A percentile compares a stretch with the other conserved stretches of the same genome.
These are phyloP conservation scores for Nannizziopsis arthrosporioides DNA, from an alignment of 2,329 filamentous ascomycete genomes.

Conservation along the genomic window DNA sequence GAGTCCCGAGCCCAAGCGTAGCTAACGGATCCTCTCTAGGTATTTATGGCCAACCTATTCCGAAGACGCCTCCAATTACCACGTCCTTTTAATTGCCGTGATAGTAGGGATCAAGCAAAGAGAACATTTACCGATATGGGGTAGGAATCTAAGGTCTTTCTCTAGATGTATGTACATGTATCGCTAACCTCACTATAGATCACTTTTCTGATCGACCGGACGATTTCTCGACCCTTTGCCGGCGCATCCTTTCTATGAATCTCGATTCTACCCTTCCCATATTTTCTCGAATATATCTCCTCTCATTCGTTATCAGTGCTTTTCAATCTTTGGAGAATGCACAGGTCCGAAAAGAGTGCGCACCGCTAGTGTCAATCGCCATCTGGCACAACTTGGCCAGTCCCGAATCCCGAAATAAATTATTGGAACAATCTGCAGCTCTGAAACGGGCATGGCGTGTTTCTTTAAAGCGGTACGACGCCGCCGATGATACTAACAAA, in stretches of 20 bases:
- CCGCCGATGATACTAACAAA: conserved; percentile 67
- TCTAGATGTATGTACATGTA: conserved; percentile 9
- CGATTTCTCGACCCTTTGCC: conserved; percentile 82
- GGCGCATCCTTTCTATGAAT: conserved; percentile 76
- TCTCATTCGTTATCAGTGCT: conserved; percentile 78
- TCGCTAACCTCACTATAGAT: conserved; percentile 39
- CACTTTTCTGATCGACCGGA: conserved; percentile 64
- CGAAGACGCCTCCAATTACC: conserved; percentile 79
- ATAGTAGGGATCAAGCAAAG: conserved; percentile 80
- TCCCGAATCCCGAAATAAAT: conserved; percentile 59
- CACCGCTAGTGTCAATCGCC: conserved; percentile 82
- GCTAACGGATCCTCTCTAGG: conserved; percentile 27
- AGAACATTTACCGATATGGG: conserved; percentile 80
- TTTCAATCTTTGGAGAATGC: conserved; percentile 88
- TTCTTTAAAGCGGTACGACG: conserved; percentile 72
- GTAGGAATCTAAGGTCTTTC: conserved; percentile 32
- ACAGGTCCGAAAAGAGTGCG: conserved; percentile 89
- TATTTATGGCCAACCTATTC: conserved; percentile 90
- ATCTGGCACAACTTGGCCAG: conserved; percentile 89
- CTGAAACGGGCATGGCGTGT: conserved; percentile 86
- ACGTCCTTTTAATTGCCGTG: conserved; percentile 74
- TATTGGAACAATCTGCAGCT: conserved; percentile 60
- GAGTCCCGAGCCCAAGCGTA: not conserved
- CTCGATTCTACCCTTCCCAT: conserved; percentile 57
- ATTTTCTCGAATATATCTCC: conserved; percentile 63